phyloP scores from a whole-genome alignment of 257 asterid genomes.

The Solanum tarapatanum region DNA sequence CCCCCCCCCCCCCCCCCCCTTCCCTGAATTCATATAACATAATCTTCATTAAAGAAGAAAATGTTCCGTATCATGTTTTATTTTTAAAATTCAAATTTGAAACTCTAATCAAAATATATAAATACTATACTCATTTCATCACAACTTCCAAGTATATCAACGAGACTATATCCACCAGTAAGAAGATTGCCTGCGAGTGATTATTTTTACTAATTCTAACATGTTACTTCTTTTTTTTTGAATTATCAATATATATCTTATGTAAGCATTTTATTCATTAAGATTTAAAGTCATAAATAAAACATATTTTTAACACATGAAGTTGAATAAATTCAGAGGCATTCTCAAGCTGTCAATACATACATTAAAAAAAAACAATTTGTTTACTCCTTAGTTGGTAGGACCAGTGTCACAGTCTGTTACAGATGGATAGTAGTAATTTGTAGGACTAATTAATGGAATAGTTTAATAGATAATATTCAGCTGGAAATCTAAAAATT shows the following conservation, averaged over 20 bases:
- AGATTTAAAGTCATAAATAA: not conserved
- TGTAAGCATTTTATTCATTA: not conserved
- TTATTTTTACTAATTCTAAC: not conserved
- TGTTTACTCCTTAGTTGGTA: not conserved
- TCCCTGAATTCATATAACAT: too few relatives aligned
- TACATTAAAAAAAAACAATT: not conserved
- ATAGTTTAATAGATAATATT: not conserved
- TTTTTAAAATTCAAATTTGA: not conserved
- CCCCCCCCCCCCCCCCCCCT: too few relatives aligned
- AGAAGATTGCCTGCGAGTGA: not conserved
- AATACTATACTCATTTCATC: not conserved
- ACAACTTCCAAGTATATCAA: not conserved
- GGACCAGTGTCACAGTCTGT: not conserved
- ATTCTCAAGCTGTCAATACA: not conserved
- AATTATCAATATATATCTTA: not conserved
- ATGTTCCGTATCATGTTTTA: not conserved
- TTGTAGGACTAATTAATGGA: not conserved
- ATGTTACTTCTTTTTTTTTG: not conserved
- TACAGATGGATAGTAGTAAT: constrained; percentile 11
- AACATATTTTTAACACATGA: not conserved
- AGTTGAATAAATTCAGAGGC: not conserved
- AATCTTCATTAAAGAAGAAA: not conserved
- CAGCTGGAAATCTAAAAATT: not conserved
- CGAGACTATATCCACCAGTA: not conserved
- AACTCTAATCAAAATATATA: not conserved